phyloP scores from a whole-genome alignment of 257 asterid species.

The Solanum paucissectum region DNA sequence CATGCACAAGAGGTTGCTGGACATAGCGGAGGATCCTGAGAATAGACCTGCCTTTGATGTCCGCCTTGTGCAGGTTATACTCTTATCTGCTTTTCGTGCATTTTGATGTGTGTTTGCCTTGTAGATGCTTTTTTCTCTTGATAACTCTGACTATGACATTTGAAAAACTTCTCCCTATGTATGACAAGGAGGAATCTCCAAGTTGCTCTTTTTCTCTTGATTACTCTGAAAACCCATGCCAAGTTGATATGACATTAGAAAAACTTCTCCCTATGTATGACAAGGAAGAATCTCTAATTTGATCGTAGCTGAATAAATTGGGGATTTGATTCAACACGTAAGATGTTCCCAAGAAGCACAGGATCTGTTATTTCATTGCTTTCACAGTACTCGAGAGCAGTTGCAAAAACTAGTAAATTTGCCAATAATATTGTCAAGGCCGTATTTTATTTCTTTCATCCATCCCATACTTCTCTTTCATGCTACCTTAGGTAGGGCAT shows the following conservation, averaged over 20 bases:
- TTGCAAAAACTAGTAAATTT: background rate
- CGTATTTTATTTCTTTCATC: background rate
- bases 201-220: background rate
- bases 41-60: constrained; percentile 35
- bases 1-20: constrained; percentile 29
- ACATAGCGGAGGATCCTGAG: constrained; percentile 30
- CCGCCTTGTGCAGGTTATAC: constrained; percentile 39
- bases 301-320: background rate
- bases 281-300: background rate
- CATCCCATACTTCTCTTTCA: background rate
- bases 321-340: background rate
- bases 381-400: background rate
- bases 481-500: background rate
- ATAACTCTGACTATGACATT: background rate
- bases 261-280: background rate
- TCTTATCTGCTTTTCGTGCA: background rate
- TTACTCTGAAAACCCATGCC: background rate
- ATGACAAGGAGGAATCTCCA: background rate
- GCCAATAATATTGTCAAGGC: background rate
- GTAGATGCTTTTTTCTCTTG: background rate
- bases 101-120: background rate
- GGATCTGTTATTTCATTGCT: background rate
- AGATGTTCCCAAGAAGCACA: background rate
- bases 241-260: background rate
- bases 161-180: background rate